Conservation (phyloP, 2,329 filamentous ascomycete species). For the Talaromyces atroroseus region DNA sequence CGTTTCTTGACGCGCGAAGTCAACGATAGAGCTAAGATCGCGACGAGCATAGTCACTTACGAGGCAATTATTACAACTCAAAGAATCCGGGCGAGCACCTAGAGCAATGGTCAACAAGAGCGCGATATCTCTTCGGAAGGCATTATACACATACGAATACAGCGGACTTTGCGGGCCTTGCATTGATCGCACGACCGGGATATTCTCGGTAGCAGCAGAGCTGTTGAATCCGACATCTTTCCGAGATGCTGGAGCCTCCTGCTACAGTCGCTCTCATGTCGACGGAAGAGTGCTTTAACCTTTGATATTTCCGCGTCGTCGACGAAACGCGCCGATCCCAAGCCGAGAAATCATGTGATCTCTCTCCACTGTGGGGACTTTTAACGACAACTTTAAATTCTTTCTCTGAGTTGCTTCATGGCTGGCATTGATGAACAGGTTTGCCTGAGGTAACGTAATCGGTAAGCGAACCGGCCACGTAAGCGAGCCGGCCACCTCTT, state of each 20-base stretch:
- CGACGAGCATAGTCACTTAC: slow-evolving; percentile 15
- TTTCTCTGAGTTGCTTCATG: no score
- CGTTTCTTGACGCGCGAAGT: slow-evolving; percentile 16
- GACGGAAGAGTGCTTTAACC: no score
- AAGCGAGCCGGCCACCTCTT: no score
- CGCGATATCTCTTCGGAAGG: neutral
- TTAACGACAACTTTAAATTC: no score
- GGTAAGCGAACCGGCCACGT: no score
- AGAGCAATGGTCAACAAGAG: neutral
- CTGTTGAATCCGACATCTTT: slow-evolving; percentile 2
- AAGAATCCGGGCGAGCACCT: slow-evolving; percentile 8
- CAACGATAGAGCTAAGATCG: neutral
- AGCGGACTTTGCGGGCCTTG: slow-evolving; percentile 40
- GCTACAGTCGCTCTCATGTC: neutral
- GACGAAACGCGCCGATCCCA: no score
- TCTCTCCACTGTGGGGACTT: no score
- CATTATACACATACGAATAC: slow-evolving; percentile 26
- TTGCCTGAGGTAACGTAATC: no score
- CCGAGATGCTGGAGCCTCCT: neutral
- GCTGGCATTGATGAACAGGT: no score
- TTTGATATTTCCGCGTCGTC: no score
- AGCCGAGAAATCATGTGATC: no score
- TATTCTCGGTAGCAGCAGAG: slow-evolving; percentile 15
- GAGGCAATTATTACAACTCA: slow-evolving; percentile 24
- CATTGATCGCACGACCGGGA: slow-evolving; percentile 34